Evolutionary conservation across 345 rosid genomes (phyloP), one percentile per base, ranked within the genome.

Genomic region (Arabis alpina): DNA sequence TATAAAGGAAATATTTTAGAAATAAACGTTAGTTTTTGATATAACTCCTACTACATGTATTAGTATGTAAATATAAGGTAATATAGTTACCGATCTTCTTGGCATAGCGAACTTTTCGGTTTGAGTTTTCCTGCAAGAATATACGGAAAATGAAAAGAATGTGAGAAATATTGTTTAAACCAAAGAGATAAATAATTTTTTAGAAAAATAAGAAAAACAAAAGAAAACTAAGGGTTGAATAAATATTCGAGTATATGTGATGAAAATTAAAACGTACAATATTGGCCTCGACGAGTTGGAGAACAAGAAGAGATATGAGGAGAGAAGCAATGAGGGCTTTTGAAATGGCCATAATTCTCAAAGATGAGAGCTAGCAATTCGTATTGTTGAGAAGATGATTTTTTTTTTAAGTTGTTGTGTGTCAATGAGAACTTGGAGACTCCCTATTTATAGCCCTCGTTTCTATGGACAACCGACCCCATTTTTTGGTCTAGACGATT

Each of bases 301-400:
- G 80, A 58, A 83, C 48, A 43, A 85, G 78, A 55, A 87, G 81
- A 56, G 84, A 87, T 68, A 85, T 40, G 72, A 87, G 78, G 68
- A 83, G 74, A 45, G 81, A 77, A 72, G 86, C 85, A 50, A 82
- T 45, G 56, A 80, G 62, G 62, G 75, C 44, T 72, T 79, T 83
- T 12, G 83, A 61, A 27, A 75, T 44, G 40, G 85, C 83, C 94
- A 84, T 84, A 36, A 47, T 65, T 36, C 25, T 51, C 36, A 3
- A 44, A 55, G 5, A 48, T 54, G 75, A 61, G 71, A 63, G 27
- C 27, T 54, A 54, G 25, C 72, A 66, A 51, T 16, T 37, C 34
- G 43, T 10, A 49, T 9, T 8, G 40, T n/a, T 36, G 40, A 36
- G 23, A 37, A 54, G 63, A 51, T 54, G 8, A 14, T 43, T 5